A percentile compares a stretch with the other conserved stretches of the same genome.
Evolutionary conservation across 768 basidiomycete genomes (phyloP).

Genomic region (Mrakia blollopis): DNA sequence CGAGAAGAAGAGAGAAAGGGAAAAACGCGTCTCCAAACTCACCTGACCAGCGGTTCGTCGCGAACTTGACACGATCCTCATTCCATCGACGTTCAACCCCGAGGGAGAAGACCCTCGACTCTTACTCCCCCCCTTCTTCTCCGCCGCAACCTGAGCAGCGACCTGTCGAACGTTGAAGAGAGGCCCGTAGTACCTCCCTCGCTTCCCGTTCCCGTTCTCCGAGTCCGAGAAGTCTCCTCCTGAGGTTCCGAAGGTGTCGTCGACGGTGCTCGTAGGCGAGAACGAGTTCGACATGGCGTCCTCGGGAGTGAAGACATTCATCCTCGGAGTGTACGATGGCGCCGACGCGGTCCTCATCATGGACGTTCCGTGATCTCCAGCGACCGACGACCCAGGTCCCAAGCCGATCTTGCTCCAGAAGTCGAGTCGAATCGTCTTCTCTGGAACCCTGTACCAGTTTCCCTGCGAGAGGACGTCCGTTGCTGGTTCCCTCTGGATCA

Average conservation of each 20-base stretch:
- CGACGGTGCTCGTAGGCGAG: slow-evolving; percentile 19
- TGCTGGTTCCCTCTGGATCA: slow-evolving; percentile 21
- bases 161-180: slow-evolving; percentile 20
- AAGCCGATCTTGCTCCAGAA: slow-evolving; percentile 73
- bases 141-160: slow-evolving; percentile 7
- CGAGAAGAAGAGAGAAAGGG: background rate
- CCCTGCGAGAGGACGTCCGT: slow-evolving; percentile 44
- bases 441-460: slow-evolving; percentile 86
- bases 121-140: slow-evolving; percentile 7
- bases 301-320: slow-evolving; percentile 20
- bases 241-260: slow-evolving; percentile 20
- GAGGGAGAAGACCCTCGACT: slow-evolving; percentile 11
- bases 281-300: background rate
- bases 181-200: slow-evolving; percentile 23
- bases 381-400: slow-evolving; percentile 5
- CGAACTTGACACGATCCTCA: slow-evolving; percentile 2
- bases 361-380: background rate
- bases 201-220: slow-evolving; percentile 28
- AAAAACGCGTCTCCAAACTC: background rate
- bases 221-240: slow-evolving; percentile 31
- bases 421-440: slow-evolving; percentile 82
- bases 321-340: slow-evolving; percentile 25
- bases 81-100: background rate
- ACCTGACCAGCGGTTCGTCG: background rate
- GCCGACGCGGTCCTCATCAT: slow-evolving; percentile 25